Base-by-base conservation (phyloP, 164 flowering plant genomes). In the Saururus chinensis region DNA sequence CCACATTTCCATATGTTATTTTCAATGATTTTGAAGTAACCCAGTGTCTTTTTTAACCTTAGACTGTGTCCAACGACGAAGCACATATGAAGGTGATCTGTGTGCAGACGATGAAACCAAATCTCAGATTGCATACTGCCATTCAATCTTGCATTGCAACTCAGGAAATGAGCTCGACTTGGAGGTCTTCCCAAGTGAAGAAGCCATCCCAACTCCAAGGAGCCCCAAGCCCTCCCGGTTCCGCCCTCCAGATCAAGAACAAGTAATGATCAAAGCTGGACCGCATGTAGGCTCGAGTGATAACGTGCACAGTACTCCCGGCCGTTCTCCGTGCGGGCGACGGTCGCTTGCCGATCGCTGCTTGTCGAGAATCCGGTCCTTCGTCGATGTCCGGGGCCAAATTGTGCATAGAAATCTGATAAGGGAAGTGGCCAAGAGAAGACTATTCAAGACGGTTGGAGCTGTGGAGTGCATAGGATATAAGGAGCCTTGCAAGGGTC, bases 361-460 rank as follows among this genome's bases (percentile, higher is more conserved):
- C 23, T 48, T 82, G 19, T 56, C 69, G 7, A 73, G 79, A 64
- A 74, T 70, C 0, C 59, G 68, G 14, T 87, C 92, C 1, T 25
- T 80, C 8, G 65, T 85, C 57, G 92, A 90, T 57, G 55, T 82
- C 12, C 75, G 87, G 1, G 84, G 92, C 73, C 93, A 91, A 63
- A 60, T 81, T 71, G 60, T 85, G 68, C 93, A 82, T 59, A 65
- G 71, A 35, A 74, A 88, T 0, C 65, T 88, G 51, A 66, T 79
- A 71, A 83, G 81, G 60, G 83, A 78, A 70, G 69, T 87, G 53
- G 70, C 73, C 80, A 84, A 77, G 68, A 60, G 88, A 35, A 76
- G 92, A n/a, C 51, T 85, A 69, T 88, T 79, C 72, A 88, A 86
- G 72, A 90, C 97, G 5, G 84, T 86, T 42, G 95, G 87, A 19